These are phyloP conservation scores for Monosporascus sp. DNA, from an alignment of 2,329 filamentous ascomycete genomes.

Conservation along the genomic window DNA sequence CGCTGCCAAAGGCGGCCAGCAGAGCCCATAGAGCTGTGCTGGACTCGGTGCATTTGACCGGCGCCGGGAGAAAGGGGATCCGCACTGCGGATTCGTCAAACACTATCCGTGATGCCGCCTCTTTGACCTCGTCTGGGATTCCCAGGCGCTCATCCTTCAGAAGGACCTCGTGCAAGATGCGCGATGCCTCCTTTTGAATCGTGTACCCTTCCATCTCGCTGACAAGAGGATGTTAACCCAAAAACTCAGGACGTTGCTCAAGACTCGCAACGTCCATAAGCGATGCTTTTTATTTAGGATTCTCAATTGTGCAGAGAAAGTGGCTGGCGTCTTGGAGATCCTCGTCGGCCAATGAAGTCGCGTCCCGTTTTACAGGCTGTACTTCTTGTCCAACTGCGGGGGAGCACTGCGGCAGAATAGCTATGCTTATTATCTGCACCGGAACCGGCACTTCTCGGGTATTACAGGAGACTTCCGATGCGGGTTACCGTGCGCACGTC, in stretches of 20 bases:
- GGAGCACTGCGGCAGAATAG: background rate
- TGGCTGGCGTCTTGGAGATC: too few species aligned
- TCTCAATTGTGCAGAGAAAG: too few species aligned
- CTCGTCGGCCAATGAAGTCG: background rate
- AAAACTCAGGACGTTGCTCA: too few species aligned
- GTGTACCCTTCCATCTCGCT: constrained; percentile 12
- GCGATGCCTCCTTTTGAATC: constrained; percentile 24
- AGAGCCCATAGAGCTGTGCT: constrained; percentile 27
- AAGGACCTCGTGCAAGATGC: constrained; percentile 21
- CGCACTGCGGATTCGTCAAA: constrained; percentile 20
- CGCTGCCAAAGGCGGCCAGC: constrained; percentile 23
- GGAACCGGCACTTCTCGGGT: background rate
- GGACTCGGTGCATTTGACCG: constrained; percentile 24
- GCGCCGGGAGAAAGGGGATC: constrained; percentile 22
- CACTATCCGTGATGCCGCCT: constrained; percentile 14
- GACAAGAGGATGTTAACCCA: background rate
- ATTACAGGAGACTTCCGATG: background rate
- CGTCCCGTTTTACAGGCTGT: background rate
- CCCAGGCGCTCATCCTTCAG: constrained; percentile 19
- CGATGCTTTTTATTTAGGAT: too few species aligned
- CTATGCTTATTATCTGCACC: background rate
- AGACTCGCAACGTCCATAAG: too few species aligned
- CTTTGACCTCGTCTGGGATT: constrained; percentile 17
- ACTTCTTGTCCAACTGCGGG: background rate
- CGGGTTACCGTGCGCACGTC: background rate